phyloP scores from a whole-genome alignment of 495 filamentous ascomycete genomes.

The Corynascus novoguineensis region DNA sequence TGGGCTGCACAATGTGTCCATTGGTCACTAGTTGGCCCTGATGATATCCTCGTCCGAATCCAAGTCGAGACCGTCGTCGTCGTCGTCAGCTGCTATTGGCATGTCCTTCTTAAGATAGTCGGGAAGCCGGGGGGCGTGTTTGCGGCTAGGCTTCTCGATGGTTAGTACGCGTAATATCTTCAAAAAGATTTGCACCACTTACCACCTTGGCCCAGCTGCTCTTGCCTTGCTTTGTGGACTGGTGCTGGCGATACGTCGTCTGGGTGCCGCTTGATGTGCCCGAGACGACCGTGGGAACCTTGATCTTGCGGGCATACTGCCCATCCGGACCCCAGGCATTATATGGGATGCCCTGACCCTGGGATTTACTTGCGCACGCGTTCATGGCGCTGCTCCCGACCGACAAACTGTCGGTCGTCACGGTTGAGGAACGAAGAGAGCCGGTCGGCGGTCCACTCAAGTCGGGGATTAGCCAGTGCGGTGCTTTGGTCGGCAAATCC shows the following conservation, averaged over 20 bases:
- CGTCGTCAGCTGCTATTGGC: background rate
- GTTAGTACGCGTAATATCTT: background rate
- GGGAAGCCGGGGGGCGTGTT: slow-evolving; percentile 9
- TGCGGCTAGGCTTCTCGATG: slow-evolving; percentile 5
- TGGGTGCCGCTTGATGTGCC: background rate
- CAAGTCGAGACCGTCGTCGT: background rate
- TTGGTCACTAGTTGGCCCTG: background rate
- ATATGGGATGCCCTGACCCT: background rate
- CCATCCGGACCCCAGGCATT: slow-evolving; percentile 20
- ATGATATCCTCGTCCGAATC: slow-evolving; percentile 1
- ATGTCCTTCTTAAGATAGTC: slow-evolving; percentile 10
- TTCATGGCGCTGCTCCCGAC: background rate
- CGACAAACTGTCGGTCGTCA: background rate
- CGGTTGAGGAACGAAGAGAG: background rate
- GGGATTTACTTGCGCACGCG: background rate
- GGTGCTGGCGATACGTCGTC: background rate
- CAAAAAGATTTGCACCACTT: background rate
- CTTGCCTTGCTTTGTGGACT: background rate
- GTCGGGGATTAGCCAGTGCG: slow-evolving; percentile 11
- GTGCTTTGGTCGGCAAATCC: background rate
- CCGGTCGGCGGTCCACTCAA: background rate
- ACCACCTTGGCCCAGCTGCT: slow-evolving; percentile 19
- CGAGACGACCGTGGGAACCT: slow-evolving; percentile 4
- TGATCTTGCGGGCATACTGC: slow-evolving; percentile 6
- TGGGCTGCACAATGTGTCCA: too few relatives aligned